These are phyloP conservation scores for Pulveroboletus sp. DNA, from an alignment of 768 basidiomycete genomes.

Conservation along the genomic window DNA sequence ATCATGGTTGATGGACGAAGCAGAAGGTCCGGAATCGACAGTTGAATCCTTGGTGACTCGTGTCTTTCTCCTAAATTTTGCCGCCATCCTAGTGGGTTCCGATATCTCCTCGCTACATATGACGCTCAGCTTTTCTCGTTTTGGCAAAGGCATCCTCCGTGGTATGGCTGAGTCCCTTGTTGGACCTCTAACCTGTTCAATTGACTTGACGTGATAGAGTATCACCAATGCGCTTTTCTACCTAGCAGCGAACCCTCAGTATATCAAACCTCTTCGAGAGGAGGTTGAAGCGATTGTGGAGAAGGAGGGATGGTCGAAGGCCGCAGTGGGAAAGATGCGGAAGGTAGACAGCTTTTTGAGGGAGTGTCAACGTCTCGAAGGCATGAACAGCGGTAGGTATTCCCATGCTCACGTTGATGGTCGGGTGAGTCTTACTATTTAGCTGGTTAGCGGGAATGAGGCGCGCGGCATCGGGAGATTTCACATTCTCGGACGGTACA, in stretches of 20 bases:
- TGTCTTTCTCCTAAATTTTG: background rate
- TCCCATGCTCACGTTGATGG: background rate
- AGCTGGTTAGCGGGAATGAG: conserved; percentile 30
- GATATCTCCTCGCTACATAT: background rate
- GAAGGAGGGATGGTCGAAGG: conserved; percentile 8
- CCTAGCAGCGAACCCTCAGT: conserved; percentile 34
- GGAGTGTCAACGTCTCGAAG: conserved; percentile 11
- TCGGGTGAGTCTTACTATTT: too few relatives aligned
- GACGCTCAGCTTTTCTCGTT: background rate
- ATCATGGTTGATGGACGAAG: conserved; percentile 30
- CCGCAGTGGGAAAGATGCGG: conserved; percentile 24
- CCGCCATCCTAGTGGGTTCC: background rate
- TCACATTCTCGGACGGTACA: background rate
- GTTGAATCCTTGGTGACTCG: conserved; percentile 15
- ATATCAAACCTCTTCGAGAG: conserved; percentile 31
- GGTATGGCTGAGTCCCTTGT: background rate
- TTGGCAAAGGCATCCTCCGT: background rate
- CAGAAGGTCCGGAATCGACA: conserved; percentile 9
- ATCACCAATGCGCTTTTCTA: conserved; percentile 27
- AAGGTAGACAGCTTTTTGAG: conserved; percentile 37
- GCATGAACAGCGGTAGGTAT: conserved; percentile 17
- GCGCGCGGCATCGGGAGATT: background rate
- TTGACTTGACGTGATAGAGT: conserved; percentile 13
- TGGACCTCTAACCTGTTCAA: background rate
- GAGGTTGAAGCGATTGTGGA: background rate